Percentiles rank a stretch among this genome's conserved stretches.
Conservation (phyloP, 805 yeast species). For the Kodamaea kakaduensis region DNA sequence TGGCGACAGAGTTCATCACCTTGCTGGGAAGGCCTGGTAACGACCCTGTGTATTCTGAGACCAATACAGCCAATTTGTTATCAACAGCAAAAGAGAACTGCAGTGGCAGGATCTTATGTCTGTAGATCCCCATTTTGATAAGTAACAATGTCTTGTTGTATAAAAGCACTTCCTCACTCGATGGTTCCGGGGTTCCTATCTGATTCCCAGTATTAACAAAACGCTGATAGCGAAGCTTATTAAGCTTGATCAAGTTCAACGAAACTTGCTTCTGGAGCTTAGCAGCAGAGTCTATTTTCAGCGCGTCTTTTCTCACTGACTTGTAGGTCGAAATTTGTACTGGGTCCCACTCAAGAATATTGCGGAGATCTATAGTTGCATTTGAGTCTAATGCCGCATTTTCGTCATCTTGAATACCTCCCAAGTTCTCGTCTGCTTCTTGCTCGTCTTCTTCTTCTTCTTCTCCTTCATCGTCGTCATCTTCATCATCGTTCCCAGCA, state of each 20-base stretch:
- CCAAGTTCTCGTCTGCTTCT: conserved; percentile 4
- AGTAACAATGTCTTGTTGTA: conserved; percentile 31
- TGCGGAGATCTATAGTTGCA: conserved; percentile 24
- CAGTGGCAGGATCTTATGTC: conserved; percentile 23
- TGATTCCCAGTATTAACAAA: conserved; percentile 20
- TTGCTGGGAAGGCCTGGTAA: conserved; percentile 56
- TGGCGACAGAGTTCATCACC: conserved; percentile 7
- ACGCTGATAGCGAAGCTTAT: conserved; percentile 40
- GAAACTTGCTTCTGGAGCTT: conserved; percentile 35
- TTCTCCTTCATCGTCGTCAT: conserved; percentile 10
- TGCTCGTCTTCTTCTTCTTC: conserved; percentile 14
- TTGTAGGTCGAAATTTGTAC: conserved; percentile 22
- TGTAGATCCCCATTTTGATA: conserved; percentile 29
- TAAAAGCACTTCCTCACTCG: conserved; percentile 22
- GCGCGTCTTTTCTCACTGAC: conserved; percentile 23
- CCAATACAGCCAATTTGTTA: conserved; percentile 60
- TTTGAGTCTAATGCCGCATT: conserved; percentile 8
- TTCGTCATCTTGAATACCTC: conserved; percentile 8
- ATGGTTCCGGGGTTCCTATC: conserved; percentile 20
- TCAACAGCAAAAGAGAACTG: conserved; percentile 29
- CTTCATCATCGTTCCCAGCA: conserved; percentile 7
- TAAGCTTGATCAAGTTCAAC: conserved; percentile 27
- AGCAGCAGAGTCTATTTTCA: conserved; percentile 24
- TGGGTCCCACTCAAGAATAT: conserved; percentile 36
- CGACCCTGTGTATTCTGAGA: conserved; percentile 71